Evolutionary conservation across 257 asterid genomes (phyloP).

Genomic region (Buddleja alternifolia): DNA sequence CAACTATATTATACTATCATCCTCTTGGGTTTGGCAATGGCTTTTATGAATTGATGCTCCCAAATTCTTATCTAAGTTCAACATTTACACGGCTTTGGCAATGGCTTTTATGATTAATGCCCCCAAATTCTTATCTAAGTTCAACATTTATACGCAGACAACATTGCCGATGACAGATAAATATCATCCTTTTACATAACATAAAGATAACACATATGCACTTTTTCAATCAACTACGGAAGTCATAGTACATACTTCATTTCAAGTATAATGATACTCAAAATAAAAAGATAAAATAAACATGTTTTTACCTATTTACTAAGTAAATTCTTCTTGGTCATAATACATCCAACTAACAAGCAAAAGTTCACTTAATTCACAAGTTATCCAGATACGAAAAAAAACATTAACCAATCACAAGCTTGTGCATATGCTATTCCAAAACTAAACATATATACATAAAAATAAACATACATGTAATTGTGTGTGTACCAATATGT

Average conservation of each 20-base stretch:
- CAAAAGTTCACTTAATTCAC: background rate
- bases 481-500: too few species aligned
- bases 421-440: background rate
- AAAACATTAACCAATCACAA: background rate
- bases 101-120: too few species aligned
- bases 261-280: background rate
- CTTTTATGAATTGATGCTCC: background rate
- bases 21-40: background rate
- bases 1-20: too few species aligned
- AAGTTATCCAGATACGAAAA: background rate
- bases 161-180: background rate
- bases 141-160: background rate
- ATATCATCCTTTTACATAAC: background rate
- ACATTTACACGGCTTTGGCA: too few species aligned
- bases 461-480: background rate
- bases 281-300: background rate
- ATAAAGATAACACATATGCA: background rate
- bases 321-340: too few species aligned
- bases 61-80: background rate
- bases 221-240: slow-evolving; percentile 3
- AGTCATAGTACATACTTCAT: background rate
- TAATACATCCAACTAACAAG: background rate
- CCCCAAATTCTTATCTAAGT: background rate
- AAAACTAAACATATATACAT: background rate
- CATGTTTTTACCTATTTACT: too few species aligned